Base-by-base conservation (phyloP, 306 rosid genomes). In the Begonia peltatifolia region DNA sequence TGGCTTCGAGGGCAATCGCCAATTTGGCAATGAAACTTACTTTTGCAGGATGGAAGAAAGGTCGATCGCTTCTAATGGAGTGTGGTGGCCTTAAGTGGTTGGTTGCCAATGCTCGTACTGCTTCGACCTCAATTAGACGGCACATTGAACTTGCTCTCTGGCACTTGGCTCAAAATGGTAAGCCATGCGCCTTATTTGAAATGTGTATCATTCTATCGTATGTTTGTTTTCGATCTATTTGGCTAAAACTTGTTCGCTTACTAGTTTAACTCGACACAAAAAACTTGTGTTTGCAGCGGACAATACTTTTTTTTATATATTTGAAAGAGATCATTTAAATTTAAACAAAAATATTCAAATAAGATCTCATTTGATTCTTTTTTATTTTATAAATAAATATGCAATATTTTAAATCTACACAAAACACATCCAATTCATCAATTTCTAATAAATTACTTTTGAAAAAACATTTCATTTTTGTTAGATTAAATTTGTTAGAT, bases 161-260 rank as follows among this genome's bases (percentile, higher is more conserved):
- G 59, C 88, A 77, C 72, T 56, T 81, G 42, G 88, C 88, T 14
- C 88, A 77, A 74, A 81, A 77, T n/a, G 77, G 88, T 81, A 75
- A 68, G 55, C 51, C 57, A 10, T 50, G 15, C 44, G 10, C 65
- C 15, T 3, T 11, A 14, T 56, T 18, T 30, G 42, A 22, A 54
- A 36, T n/a, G 25, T 58, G 17, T 47, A 20, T 20, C 23, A 20
- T 20, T 20, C 22, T 18, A 18, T 18, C 22, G 2, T 18, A 18
- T 20, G 23, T 3, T 20, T 20, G 23, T 20, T 20, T 20, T 20
- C 23, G 2, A 20, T 20, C 23, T 20, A 2, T 2, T 20, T 20
- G 23, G 23, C 23, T 2, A 3, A 20, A 20, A 20, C 23, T 20
- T 20, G 4, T 35, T 38, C 12, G 46, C 1, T 42, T 12, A 42